Evolutionary conservation across 1,139 yeast genomes (phyloP).

Genomic region (Yarrowia galli): DNA sequence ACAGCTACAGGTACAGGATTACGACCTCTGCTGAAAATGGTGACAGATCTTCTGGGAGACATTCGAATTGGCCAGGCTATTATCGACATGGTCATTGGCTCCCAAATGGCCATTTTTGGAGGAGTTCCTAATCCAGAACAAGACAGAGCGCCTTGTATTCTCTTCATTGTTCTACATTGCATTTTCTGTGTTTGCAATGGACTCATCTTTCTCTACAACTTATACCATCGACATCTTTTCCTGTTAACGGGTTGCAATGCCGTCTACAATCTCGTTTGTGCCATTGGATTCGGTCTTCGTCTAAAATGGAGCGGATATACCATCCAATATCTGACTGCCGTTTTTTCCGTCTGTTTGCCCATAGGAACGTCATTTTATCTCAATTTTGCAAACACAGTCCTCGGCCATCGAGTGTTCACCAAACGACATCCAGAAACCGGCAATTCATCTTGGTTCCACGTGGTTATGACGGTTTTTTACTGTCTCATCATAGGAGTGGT

Average conservation of each 20-base stretch:
- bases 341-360: conserved; percentile 30
- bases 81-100: conserved; percentile 48
- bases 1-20: conserved; percentile 37
- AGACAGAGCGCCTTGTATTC: conserved; percentile 26
- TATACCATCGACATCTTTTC: conserved; percentile 5
- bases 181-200: conserved; percentile 6
- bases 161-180: conserved; percentile 22
- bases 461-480: conserved; percentile 61
- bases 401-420: conserved; percentile 80
- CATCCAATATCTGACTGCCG: conserved; percentile 3
- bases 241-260: conserved; percentile 1
- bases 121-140: conserved; percentile 24
- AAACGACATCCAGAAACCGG: conserved; percentile 87
- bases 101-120: conserved; percentile 56
- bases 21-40: conserved; percentile 17
- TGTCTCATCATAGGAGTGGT: conserved; percentile 64
- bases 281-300: conserved; percentile 16
- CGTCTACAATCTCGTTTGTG: conserved; percentile 9
- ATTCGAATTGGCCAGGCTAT: conserved; percentile 44
- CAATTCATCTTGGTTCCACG: conserved; percentile 62
- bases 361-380: conserved; percentile 60
- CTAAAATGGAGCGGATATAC: conserved; percentile 19
- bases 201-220: conserved; percentile 4
- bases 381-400: conserved; percentile 55
- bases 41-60: conserved; percentile 44